phyloP scores from a whole-genome alignment of 2,329 filamentous ascomycete genomes.

The Lasiodiplodia citricola region DNA sequence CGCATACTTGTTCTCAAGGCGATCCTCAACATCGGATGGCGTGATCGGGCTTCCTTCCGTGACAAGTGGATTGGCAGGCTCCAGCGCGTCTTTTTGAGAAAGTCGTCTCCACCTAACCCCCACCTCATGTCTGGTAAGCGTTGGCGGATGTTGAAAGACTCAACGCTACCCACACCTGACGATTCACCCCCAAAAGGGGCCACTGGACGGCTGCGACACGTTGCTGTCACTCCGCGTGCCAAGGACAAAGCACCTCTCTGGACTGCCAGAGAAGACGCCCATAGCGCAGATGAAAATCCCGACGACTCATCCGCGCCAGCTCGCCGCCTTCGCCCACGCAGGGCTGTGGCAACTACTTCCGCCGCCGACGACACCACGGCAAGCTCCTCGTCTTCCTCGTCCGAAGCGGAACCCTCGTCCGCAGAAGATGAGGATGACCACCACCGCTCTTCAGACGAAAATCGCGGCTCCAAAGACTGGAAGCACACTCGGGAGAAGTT shows the following conservation, averaged over 20 bases:
- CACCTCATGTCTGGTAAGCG: slow-evolving; percentile 50
- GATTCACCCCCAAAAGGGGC: not conserved
- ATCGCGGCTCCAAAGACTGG: not conserved
- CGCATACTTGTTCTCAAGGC: slow-evolving; percentile 71
- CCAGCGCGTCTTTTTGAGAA: slow-evolving; percentile 67
- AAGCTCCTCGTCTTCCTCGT: not conserved
- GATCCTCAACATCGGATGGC: slow-evolving; percentile 80
- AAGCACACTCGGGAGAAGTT: slow-evolving; percentile 38
- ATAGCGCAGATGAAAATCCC: not conserved
- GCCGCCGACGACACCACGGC: not conserved
- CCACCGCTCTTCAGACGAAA: not conserved
- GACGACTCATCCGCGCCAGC: slow-evolving; percentile 11
- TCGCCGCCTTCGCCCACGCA: slow-evolving; percentile 18
- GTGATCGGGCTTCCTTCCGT: slow-evolving; percentile 78
- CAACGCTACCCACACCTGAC: slow-evolving; percentile 8
- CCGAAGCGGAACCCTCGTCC: not conserved
- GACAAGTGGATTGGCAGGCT: slow-evolving; percentile 77
- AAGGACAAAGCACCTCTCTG: not conserved
- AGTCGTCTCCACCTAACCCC: slow-evolving; percentile 49
- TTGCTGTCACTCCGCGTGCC: slow-evolving; percentile 9
- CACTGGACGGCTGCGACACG: not conserved
- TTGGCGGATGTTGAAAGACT: slow-evolving; percentile 48
- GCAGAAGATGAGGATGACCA: not conserved
- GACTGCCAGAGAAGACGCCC: not conserved
- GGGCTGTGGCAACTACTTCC: not conserved